Evolutionary conservation across 1,284 basidiomycete species (phyloP).

Genomic region (Earliella scabrosa): DNA sequence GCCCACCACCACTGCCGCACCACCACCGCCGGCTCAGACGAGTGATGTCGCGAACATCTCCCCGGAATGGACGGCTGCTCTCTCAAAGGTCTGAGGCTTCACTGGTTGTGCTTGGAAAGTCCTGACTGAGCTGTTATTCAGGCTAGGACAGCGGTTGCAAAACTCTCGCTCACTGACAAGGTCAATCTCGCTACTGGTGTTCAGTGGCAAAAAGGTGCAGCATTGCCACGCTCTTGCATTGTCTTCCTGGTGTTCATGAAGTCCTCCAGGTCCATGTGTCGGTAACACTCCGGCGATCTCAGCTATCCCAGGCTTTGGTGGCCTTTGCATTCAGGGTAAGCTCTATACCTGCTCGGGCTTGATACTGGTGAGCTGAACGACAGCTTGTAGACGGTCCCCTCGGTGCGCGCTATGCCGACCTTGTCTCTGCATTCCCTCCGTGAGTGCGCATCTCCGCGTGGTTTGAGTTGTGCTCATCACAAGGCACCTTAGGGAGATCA

Average conservation of each 20-base stretch:
- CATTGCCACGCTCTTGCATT: neutral
- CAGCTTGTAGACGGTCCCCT: conserved; percentile 50
- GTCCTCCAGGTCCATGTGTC: conserved; percentile 55
- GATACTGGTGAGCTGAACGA: too few relatives aligned
- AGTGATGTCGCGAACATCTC: conserved; percentile 49
- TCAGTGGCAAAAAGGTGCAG: conserved; percentile 24
- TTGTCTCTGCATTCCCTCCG: conserved; percentile 73
- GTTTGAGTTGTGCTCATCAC: neutral
- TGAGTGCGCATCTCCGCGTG: conserved; percentile 32
- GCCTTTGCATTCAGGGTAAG: conserved; percentile 69
- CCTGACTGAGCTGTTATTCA: conserved; percentile 20
- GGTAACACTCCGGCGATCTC: conserved; percentile 70
- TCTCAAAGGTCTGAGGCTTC: conserved; percentile 46
- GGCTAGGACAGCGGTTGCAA: conserved; percentile 51
- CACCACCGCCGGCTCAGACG: conserved; percentile 26
- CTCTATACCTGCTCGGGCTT: neutral
- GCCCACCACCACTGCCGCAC: conserved; percentile 43
- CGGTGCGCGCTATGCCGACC: conserved; percentile 68
- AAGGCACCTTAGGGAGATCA: conserved; percentile 55
- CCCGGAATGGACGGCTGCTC: conserved; percentile 57
- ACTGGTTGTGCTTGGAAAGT: too few relatives aligned
- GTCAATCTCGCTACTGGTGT: conserved; percentile 60
- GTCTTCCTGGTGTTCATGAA: conserved; percentile 11
- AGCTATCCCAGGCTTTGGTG: conserved; percentile 60
- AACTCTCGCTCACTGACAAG: conserved; percentile 56